Evolutionary conservation across 805 yeast species (phyloP).

Genomic region (Cyberlindnera saturnus): DNA sequence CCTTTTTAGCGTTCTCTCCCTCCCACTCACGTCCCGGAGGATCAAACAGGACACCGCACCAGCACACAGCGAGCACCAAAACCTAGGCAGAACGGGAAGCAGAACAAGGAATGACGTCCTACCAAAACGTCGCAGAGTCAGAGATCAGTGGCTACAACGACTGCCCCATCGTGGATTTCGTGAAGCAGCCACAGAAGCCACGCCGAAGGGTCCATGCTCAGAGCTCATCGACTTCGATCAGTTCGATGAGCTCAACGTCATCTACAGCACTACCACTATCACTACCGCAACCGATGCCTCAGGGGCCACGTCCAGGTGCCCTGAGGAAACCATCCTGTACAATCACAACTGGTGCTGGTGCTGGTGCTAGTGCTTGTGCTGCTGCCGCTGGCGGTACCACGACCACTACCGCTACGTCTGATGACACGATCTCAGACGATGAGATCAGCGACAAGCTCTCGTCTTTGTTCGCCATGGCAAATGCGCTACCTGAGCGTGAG

Average conservation of each 20-base stretch:
- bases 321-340: too few relatives aligned
- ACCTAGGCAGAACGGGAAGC: neutral
- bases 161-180: slow-evolving; percentile 28
- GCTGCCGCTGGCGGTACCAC: too few relatives aligned
- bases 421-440: slow-evolving; percentile 5
- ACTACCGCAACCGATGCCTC: neutral
- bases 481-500: slow-evolving; percentile 36
- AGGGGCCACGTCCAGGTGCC: neutral
- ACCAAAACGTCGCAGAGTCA: slow-evolving; percentile 35
- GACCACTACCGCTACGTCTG: neutral
- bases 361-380: too few relatives aligned
- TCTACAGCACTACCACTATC: neutral
- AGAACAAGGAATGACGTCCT: slow-evolving; percentile 6
- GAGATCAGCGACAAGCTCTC: slow-evolving; percentile 21
- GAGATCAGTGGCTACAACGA: slow-evolving; percentile 40
- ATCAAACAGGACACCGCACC: neutral
- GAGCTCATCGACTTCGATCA: neutral
- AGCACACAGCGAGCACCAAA: neutral
- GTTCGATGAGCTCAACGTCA: neutral
- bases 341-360: too few relatives aligned
- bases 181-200: neutral
- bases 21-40: neutral
- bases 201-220: neutral
- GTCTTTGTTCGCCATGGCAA: slow-evolving; percentile 22
- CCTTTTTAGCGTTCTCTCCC: too few relatives aligned